Conservation (phyloP, 176 grass and related monocot species). For the Canna indica region DNA sequence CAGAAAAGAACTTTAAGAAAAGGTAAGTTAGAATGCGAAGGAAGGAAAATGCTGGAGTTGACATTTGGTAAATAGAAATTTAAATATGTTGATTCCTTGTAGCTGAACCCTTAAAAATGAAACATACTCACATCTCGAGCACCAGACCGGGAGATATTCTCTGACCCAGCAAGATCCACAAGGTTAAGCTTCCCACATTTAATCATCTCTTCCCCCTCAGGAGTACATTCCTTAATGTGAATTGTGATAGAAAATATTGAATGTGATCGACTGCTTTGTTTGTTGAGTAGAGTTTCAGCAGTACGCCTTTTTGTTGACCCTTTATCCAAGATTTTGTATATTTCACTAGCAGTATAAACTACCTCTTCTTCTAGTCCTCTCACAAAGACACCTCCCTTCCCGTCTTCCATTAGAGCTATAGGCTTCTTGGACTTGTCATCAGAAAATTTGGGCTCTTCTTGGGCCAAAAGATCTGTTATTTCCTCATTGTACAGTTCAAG, state of each 20-base stretch:
- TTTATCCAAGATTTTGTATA: constrained; percentile 99
- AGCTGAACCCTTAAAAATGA: background rate
- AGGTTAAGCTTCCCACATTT: constrained; percentile 99
- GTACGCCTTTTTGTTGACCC: constrained; percentile 96
- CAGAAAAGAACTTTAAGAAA: background rate
- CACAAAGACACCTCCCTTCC: constrained; percentile 93
- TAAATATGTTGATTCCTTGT: background rate
- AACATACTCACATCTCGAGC: constrained; percentile 90
- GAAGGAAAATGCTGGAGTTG: background rate
- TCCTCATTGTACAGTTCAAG: constrained; percentile 99
- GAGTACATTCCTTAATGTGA: constrained; percentile 95
- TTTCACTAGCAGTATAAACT: constrained; percentile 80
- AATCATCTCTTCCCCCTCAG: constrained; percentile 98
- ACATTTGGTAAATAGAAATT: background rate
- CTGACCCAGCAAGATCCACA: constrained; percentile 97
- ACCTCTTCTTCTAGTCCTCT: constrained; percentile 97
- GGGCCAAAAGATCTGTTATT: constrained; percentile 79
- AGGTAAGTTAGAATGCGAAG: background rate
- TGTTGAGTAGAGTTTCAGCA: constrained; percentile 94
- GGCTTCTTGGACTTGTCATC: constrained; percentile 96
- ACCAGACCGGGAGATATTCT: constrained; percentile 97
- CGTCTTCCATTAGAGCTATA: constrained; percentile 99
- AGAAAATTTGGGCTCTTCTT: constrained; percentile 75
- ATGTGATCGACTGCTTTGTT: constrained; percentile 97
- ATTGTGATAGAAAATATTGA: constrained; percentile 99